These are phyloP conservation scores for Exophiala alcalophila DNA, from an alignment of 2,329 filamentous ascomycete genomes.

Conservation along the genomic window DNA sequence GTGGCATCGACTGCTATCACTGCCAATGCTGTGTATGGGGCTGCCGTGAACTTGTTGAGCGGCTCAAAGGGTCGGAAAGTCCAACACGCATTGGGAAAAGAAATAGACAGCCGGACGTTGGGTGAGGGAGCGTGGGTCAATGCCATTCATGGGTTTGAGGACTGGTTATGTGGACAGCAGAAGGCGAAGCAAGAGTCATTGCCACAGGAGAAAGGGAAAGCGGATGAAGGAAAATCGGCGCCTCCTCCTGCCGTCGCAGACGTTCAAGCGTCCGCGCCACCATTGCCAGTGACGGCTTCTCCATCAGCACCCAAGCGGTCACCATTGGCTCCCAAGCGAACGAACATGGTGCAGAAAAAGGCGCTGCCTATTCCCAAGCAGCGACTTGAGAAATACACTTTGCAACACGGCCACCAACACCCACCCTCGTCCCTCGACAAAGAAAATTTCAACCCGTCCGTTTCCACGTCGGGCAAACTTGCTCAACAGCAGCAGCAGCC, in stretches of 20 bases:
- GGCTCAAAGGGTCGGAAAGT: slow-evolving; percentile 28
- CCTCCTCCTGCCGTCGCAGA: background rate
- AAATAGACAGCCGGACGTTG: slow-evolving; percentile 27
- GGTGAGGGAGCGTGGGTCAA: slow-evolving; percentile 28
- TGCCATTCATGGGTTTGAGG: slow-evolving; percentile 29
- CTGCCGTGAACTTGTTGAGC: slow-evolving; percentile 11
- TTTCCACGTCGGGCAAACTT: slow-evolving; percentile 10
- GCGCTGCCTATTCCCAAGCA: slow-evolving; percentile 28
- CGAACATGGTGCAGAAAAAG: slow-evolving; percentile 27
- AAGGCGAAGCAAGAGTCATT: slow-evolving; percentile 13
- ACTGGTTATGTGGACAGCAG: slow-evolving; percentile 26
- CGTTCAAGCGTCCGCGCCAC: background rate
- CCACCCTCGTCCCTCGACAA: slow-evolving; percentile 14
- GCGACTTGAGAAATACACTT: slow-evolving; percentile 18
- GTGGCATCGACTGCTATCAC: slow-evolving; percentile 20
- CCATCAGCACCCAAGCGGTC: slow-evolving; percentile 19
- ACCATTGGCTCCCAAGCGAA: slow-evolving; percentile 27
- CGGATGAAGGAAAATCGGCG: slow-evolving; percentile 1
- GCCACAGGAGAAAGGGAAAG: slow-evolving; percentile 5
- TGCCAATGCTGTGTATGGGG: slow-evolving; percentile 25
- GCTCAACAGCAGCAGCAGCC: background rate
- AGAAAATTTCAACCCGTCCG: slow-evolving; percentile 24
- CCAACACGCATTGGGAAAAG: slow-evolving; percentile 28
- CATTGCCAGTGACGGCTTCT: background rate
- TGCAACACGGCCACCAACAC: background rate